Base-by-base conservation (phyloP, 2,329 filamentous ascomycete species). In the Fusarium hainanense region DNA sequence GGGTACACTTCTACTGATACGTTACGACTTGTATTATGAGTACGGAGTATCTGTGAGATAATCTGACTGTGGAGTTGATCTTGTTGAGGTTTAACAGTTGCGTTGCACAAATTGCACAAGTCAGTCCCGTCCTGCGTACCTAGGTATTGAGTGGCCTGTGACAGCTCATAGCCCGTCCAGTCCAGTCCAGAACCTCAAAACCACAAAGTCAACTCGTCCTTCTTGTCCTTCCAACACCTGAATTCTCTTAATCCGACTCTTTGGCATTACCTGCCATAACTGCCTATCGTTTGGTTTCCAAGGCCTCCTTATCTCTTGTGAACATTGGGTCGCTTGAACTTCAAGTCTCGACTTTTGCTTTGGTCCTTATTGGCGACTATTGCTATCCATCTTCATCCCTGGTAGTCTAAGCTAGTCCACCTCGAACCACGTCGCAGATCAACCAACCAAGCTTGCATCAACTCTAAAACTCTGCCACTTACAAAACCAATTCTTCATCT, bases 1-100 rank as follows among this genome's bases (percentile, higher is more conserved):
- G 51, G 51, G 57, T 67, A 43, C 25, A 54, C 44, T 64, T 64
- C 54, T 60, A 47, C 52, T 66, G 64, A 70, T 71, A 52, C 58
- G 23, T 28, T 28, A 28, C 28, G 28, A 40, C 51, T 41, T 59
- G 54, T 42, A n/a, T 37, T 23, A 23, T 23, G 21, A 23, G 21
- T 23, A 23, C 21, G 21, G 18, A 37, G 34, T 37, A 55, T 28
- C 58, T 48, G 43, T 37, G 51, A 42, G 51, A 27, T 47, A 49
- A 21, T 49, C 52, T 49, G 52, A 27, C 28, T 34, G 54, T 57
- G 47, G 63, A 65, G 43, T 60, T 68, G 18, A 58, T 70, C 57
- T 64, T 28, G 25, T 42, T 41, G 55, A 55, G 37, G 42, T 58
- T 64, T 52, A n/a, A 37, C 55, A 12, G 43, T 52, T 27, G 58